Evolutionary conservation across 768 basidiomycete genomes (phyloP).

Genomic region (Tricholoma sp.): DNA sequence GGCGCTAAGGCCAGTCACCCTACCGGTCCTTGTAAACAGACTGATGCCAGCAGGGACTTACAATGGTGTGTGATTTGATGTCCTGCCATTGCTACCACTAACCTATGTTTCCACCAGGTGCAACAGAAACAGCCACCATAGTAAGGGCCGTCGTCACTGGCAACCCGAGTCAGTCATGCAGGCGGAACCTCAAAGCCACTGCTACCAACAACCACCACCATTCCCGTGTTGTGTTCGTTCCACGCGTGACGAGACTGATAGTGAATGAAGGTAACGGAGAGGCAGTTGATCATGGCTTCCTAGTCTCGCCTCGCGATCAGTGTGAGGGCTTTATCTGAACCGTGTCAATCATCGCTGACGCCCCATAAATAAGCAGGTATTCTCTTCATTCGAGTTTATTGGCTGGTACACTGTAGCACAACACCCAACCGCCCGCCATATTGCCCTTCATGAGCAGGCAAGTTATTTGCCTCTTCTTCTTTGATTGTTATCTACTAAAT

Average conservation of each 20-base stretch:
- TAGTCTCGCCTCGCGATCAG: constrained; percentile 81
- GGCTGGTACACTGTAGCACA: constrained; percentile 94
- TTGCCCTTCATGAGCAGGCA: constrained; percentile 84
- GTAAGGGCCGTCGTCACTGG: too few relatives aligned
- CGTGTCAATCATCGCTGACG: constrained; percentile 6
- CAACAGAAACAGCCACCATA: too few relatives aligned
- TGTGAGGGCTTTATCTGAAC: constrained; percentile 39
- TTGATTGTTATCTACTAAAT: background rate
- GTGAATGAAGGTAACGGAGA: constrained; percentile 55
- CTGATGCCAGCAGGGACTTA: too few relatives aligned
- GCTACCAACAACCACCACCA: too few relatives aligned
- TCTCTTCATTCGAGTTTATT: constrained; percentile 94
- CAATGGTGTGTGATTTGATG: too few relatives aligned
- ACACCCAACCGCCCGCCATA: constrained; percentile 70
- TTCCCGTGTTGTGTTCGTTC: too few relatives aligned
- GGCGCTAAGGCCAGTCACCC: too few relatives aligned
- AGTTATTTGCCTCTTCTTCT: constrained; percentile 3
- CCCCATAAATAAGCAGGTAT: constrained; percentile 88
- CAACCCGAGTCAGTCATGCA: too few relatives aligned
- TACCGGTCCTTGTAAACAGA: too few relatives aligned
- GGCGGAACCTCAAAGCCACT: too few relatives aligned
- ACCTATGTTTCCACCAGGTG: too few relatives aligned
- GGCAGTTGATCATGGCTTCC: constrained; percentile 75
- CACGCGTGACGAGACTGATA: constrained; percentile 21
- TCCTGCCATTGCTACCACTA: too few relatives aligned